Evolutionary conservation across 495 filamentous ascomycete genomes (phyloP).

Genomic region (Talaromyces borbonicus): DNA sequence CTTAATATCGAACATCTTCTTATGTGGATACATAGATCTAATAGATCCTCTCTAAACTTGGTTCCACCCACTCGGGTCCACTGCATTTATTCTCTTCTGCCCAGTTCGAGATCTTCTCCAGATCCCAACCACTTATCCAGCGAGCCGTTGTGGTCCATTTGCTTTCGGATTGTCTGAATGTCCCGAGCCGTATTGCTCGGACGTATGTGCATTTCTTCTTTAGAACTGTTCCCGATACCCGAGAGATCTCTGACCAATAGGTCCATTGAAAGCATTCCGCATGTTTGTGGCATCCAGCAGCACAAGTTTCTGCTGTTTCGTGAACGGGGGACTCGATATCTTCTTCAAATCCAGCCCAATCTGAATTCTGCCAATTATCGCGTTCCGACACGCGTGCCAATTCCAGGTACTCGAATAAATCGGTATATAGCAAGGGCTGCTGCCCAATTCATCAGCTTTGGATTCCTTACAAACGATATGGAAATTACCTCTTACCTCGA

Average conservation of each 20-base stretch:
- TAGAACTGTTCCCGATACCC: neutral
- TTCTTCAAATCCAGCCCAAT: conserved; percentile 20
- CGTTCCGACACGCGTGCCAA: conserved; percentile 12
- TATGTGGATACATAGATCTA: neutral
- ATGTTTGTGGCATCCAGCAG: conserved; percentile 18
- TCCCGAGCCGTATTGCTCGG: conserved; percentile 18
- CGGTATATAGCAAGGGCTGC: conserved; percentile 20
- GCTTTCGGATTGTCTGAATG: conserved; percentile 5
- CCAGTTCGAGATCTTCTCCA: conserved; percentile 20
- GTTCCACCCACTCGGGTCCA: conserved; percentile 21
- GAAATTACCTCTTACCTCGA: conserved; percentile 13
- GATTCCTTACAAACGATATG: neutral
- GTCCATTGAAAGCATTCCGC: conserved; percentile 22
- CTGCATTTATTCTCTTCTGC: conserved; percentile 12
- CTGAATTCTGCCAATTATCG: conserved; percentile 28
- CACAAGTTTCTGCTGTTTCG: conserved; percentile 16
- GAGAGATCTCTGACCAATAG: conserved; percentile 12
- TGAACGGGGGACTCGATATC: conserved; percentile 16
- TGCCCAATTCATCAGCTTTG: conserved; percentile 1
- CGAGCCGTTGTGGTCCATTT: conserved; percentile 12
- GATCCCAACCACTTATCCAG: conserved; percentile 19
- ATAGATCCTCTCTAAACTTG: conserved; percentile 21
- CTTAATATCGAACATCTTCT: neutral
- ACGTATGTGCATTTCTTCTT: conserved; percentile 18
- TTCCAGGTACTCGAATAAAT: conserved; percentile 19